Conservation (phyloP, 352 stramenopile genomes). For the Globisporangium splendens region DNA sequence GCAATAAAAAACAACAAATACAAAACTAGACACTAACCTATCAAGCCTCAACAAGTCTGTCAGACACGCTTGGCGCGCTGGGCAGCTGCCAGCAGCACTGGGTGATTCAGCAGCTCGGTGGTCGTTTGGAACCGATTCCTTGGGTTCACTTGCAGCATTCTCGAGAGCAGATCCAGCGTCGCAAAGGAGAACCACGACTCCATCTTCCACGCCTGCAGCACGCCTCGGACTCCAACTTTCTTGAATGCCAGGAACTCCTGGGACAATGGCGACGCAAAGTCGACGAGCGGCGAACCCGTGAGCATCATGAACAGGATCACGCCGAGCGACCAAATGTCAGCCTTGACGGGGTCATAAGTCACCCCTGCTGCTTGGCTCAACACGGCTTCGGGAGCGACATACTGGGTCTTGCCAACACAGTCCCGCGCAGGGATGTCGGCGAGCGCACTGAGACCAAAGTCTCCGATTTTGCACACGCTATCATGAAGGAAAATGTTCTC, state of each 20-base stretch:
- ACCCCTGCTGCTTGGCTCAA: conserved; percentile 15
- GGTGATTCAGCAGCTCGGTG: conserved; percentile 11
- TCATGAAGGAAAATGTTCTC: conserved; percentile 57
- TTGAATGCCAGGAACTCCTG: conserved; percentile 28
- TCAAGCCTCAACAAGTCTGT: too few species aligned
- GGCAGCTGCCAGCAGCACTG: conserved; percentile 7
- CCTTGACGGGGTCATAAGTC: conserved; percentile 48
- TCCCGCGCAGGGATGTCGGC: conserved; percentile 11
- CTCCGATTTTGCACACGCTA: conserved; percentile 43
- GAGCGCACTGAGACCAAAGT: conserved; percentile 46
- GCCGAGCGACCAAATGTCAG: conserved; percentile 72
- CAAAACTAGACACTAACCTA: too few species aligned
- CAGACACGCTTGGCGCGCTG: not conserved
- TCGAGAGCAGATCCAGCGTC: conserved; percentile 18
- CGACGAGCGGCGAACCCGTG: conserved; percentile 50
- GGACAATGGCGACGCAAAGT: conserved; percentile 24
- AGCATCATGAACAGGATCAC: conserved; percentile 71
- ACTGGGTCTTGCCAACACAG: conserved; percentile 42
- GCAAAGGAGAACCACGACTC: conserved; percentile 10
- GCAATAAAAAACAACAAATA: too few species aligned
- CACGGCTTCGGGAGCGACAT: conserved; percentile 63
- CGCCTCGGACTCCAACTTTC: conserved; percentile 16
- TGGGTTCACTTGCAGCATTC: conserved; percentile 26
- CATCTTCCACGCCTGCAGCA: conserved; percentile 30
- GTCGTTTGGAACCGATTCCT: conserved; percentile 9